Percentiles rank a stretch among this genome's conserved stretches.
These are phyloP conservation scores for Blastobotrys illinoisensis DNA, from an alignment of 1,139 yeast species.

Conservation along the genomic window DNA sequence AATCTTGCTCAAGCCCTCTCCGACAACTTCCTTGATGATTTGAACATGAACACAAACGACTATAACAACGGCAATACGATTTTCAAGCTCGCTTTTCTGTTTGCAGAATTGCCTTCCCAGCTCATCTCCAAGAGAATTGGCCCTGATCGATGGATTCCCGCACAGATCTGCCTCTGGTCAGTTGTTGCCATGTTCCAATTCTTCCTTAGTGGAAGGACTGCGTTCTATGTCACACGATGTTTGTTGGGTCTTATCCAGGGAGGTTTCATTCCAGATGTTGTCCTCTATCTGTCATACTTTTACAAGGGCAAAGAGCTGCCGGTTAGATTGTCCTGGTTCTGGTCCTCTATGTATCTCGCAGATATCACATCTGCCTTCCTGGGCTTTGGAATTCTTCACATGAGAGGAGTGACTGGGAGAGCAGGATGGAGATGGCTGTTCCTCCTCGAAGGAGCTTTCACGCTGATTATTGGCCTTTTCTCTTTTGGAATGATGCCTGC, in stretches of 20 bases:
- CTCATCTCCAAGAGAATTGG: constrained; percentile 48
- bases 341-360: constrained; percentile 25
- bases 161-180: constrained; percentile 48
- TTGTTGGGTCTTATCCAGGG: constrained; percentile 47
- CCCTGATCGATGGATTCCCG: constrained; percentile 51
- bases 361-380: constrained; percentile 34
- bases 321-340: constrained; percentile 45
- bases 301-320: constrained; percentile 47
- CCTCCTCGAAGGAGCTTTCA: neutral
- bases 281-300: constrained; percentile 49
- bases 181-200: constrained; percentile 44
- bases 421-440: constrained; percentile 10
- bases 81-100: constrained; percentile 40
- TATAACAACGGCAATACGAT: constrained; percentile 46
- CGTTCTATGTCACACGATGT: constrained; percentile 41
- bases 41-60: constrained; percentile 43
- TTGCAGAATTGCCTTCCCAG: constrained; percentile 52
- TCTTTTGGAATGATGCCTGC: neutral
- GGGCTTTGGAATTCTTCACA: constrained; percentile 42
- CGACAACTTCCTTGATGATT: constrained; percentile 43
- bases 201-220: constrained; percentile 34
- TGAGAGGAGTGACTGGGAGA: constrained; percentile 36
- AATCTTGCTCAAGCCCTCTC: constrained; percentile 48
- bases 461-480: neutral
- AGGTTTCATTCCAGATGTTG: constrained; percentile 50